These are phyloP conservation scores for Papiliotrema flavescens DNA, from an alignment of 1,284 basidiomycete genomes.

Conservation along the genomic window DNA sequence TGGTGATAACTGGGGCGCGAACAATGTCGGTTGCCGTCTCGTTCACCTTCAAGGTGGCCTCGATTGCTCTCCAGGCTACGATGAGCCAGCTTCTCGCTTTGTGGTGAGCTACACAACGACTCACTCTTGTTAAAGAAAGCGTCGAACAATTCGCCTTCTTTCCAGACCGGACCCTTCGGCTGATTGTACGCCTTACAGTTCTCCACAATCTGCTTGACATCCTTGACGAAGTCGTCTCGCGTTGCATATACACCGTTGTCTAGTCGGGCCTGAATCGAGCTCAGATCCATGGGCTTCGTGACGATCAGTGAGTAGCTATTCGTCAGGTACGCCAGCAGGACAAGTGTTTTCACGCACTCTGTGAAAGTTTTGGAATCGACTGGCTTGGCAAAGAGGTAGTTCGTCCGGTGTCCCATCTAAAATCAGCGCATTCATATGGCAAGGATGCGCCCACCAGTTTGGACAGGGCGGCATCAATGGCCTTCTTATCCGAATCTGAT, in stretches of 20 bases:
- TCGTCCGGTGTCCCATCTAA: conserved; percentile 27
- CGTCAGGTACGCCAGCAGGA: background rate
- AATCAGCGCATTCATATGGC: conserved; percentile 2
- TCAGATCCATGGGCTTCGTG: conserved; percentile 91
- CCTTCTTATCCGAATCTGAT: conserved; percentile 71
- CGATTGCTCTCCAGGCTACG: conserved; percentile 37
- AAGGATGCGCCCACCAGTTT: conserved; percentile 56
- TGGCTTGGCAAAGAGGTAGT: conserved; percentile 66
- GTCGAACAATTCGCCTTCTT: conserved; percentile 72
- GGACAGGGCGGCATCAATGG: conserved; percentile 74
- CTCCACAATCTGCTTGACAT: conserved; percentile 81
- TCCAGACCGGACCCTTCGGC: conserved; percentile 66
- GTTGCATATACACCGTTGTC: conserved; percentile 76
- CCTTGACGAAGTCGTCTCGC: conserved; percentile 76
- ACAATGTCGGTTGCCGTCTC: background rate
- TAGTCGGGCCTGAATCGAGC: conserved; percentile 82
- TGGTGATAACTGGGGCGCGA: conserved; percentile 22
- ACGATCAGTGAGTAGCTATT: conserved; percentile 83
- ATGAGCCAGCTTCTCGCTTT: conserved; percentile 6
- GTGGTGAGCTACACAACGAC: too few species aligned
- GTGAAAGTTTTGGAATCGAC: conserved; percentile 64
- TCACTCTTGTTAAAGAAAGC: conserved; percentile 77
- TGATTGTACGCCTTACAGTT: conserved; percentile 87
- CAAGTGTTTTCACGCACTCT: background rate
- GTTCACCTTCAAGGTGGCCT: conserved; percentile 28